phyloP scores from a whole-genome alignment of 768 basidiomycete species.

The Clavulina sp. region DNA sequence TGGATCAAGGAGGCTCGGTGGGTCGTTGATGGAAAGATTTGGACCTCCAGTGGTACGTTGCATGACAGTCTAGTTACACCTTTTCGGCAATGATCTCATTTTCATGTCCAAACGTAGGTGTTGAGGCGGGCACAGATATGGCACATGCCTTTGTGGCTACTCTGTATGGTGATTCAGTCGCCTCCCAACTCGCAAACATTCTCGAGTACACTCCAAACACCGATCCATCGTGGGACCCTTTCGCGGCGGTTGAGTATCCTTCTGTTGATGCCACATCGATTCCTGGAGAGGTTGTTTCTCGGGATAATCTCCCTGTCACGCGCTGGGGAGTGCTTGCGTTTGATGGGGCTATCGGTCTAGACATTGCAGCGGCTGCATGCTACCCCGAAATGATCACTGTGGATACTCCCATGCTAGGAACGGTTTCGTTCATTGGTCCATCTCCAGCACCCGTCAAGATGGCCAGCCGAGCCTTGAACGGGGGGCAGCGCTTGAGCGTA shows the following conservation, averaged over 20 bases:
- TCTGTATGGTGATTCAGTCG: neutral
- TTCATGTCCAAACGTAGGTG: too few relatives aligned
- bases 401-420: neutral
- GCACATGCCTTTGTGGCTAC: neutral
- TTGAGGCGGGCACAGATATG: slow-evolving; percentile 24
- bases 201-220: neutral
- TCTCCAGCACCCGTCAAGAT: neutral
- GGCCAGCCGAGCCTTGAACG: neutral
- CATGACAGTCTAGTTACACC: too few relatives aligned
- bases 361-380: neutral
- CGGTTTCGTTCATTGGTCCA: neutral
- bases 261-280: too few relatives aligned
- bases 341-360: neutral
- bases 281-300: too few relatives aligned
- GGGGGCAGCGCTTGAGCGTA: neutral
- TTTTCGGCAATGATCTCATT: too few relatives aligned
- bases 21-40: slow-evolving; percentile 32
- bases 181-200: neutral
- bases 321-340: neutral
- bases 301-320: too few relatives aligned
- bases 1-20: slow-evolving; percentile 31
- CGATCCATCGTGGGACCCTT: slow-evolving; percentile 1
- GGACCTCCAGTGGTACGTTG: slow-evolving; percentile 32
- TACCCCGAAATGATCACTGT: neutral
- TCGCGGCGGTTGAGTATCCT: neutral